Conservation (phyloP, 2,329 filamentous ascomycete species). For the Scleromitrula shiraiana region DNA sequence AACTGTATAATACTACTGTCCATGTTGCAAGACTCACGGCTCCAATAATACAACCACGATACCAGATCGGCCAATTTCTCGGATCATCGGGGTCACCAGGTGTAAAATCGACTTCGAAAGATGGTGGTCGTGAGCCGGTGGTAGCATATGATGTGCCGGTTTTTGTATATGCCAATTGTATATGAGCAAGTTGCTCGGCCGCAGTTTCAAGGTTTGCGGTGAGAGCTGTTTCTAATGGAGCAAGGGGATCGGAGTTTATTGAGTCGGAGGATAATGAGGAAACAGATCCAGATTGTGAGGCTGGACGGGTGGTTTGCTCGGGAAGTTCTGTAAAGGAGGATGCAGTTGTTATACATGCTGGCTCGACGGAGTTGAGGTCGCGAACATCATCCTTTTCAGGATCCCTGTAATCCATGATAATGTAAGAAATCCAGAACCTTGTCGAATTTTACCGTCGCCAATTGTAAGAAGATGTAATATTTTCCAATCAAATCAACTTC, state of each 20-base stretch:
- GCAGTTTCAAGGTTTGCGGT: constrained; percentile 34
- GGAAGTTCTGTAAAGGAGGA: constrained; percentile 13
- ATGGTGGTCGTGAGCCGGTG: constrained; percentile 39
- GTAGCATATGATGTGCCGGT: constrained; percentile 38
- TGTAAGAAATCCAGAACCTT: neutral
- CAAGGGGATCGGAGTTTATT: constrained; percentile 26
- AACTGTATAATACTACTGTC: constrained; percentile 60
- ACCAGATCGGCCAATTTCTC: constrained; percentile 55
- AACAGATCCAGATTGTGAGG: neutral
- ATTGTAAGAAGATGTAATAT: too few relatives aligned
- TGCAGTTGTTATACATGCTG: constrained; percentile 6
- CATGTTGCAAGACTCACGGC: constrained; percentile 32
- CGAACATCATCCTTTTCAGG: constrained; percentile 16
- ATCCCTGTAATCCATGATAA: constrained; percentile 14
- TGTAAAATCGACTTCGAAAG: constrained; percentile 68
- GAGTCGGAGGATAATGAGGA: constrained; percentile 15
- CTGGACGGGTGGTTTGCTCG: constrained; percentile 14
- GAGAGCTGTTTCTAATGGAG: constrained; percentile 34
- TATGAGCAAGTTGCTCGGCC: constrained; percentile 32
- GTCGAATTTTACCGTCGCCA: too few relatives aligned
- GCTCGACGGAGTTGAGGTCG: constrained; percentile 1
- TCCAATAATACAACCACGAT: constrained; percentile 31
- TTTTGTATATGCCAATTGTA: constrained; percentile 31
- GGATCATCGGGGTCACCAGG: constrained; percentile 57
- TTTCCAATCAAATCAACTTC: too few relatives aligned